Percentiles rank a stretch among this genome's conserved stretches.
Conservation (phyloP, 2,329 filamentous ascomycete genomes). For the Colletotrichum plurivorum region DNA sequence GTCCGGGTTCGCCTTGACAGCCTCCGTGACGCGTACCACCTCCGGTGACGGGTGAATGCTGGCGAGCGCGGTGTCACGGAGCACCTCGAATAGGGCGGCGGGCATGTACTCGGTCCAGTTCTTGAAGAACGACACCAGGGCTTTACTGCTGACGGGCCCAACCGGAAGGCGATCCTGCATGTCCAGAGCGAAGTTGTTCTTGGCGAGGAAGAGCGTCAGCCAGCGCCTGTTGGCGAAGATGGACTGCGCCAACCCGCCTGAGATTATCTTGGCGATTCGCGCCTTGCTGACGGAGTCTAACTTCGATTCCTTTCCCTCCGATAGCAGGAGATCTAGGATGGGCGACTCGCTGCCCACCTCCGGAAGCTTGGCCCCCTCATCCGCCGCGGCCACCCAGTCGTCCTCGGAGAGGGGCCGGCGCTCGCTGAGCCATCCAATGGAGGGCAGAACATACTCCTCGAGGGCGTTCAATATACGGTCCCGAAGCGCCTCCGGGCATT, state of each 20-base stretch:
- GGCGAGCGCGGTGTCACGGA: constrained; percentile 41
- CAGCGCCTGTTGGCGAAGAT: constrained; percentile 49
- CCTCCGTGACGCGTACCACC: constrained; percentile 44
- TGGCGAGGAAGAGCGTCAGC: constrained; percentile 49
- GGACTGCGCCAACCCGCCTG: constrained; percentile 46
- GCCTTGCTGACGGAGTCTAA: constrained; percentile 22
- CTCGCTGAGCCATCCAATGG: constrained; percentile 49
- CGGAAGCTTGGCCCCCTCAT: constrained; percentile 9
- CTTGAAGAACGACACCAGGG: constrained; percentile 39
- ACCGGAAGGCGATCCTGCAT: constrained; percentile 43
- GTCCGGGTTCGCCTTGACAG: constrained; percentile 43
- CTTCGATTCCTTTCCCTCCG: not conserved
- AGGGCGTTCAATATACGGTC: constrained; percentile 46
- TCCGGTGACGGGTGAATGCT: constrained; percentile 44
- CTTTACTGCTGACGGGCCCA: constrained; percentile 42
- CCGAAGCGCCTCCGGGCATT: constrained; percentile 34
- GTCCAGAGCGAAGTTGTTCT: constrained; percentile 45
- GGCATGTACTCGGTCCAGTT: constrained; percentile 40
- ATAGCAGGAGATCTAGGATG: constrained; percentile 40
- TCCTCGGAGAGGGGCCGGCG: constrained; percentile 45
- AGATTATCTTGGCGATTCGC: constrained; percentile 44
- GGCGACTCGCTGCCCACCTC: constrained; percentile 40
- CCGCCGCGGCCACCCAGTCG: constrained; percentile 44
- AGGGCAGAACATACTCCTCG: constrained; percentile 46
- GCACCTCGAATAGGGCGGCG: constrained; percentile 38